Conservation (phyloP, 495 filamentous ascomycete genomes). For the Podospora pseudoanserina region DNA sequence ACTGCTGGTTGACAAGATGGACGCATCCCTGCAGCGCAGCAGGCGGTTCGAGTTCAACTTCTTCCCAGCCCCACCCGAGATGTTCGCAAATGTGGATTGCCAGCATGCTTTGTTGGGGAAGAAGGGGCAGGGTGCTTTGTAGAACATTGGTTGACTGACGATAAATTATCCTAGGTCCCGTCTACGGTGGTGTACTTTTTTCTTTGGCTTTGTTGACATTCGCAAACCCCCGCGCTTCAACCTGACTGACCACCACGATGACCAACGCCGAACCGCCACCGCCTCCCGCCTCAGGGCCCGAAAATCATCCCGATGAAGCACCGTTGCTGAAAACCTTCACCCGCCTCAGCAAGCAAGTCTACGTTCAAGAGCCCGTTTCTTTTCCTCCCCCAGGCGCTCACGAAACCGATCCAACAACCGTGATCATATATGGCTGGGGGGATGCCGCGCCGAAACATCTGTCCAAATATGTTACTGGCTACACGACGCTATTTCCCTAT, state of each 20-base stretch:
- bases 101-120: background rate
- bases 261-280: background rate
- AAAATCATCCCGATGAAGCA: background rate
- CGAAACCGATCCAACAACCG: conserved; percentile 34
- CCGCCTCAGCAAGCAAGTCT: conserved; percentile 39
- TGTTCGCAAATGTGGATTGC: background rate
- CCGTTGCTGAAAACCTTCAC: conserved; percentile 33
- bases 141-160: background rate
- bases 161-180: background rate
- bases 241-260: background rate
- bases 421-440: conserved; percentile 54
- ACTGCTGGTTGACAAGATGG: background rate
- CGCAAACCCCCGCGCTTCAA: background rate
- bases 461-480: conserved; percentile 54
- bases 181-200: background rate
- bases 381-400: conserved; percentile 7
- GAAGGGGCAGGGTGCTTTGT: background rate
- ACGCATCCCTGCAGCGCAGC: background rate
- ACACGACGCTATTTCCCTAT: conserved; percentile 45
- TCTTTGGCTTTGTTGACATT: background rate
- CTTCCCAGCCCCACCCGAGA: background rate
- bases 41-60: background rate
- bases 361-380: conserved; percentile 25
- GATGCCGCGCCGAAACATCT: conserved; percentile 51
- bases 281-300: background rate